Base-by-base conservation (phyloP, 176 grass and related monocot genomes). In the Avena sativa region DNA sequence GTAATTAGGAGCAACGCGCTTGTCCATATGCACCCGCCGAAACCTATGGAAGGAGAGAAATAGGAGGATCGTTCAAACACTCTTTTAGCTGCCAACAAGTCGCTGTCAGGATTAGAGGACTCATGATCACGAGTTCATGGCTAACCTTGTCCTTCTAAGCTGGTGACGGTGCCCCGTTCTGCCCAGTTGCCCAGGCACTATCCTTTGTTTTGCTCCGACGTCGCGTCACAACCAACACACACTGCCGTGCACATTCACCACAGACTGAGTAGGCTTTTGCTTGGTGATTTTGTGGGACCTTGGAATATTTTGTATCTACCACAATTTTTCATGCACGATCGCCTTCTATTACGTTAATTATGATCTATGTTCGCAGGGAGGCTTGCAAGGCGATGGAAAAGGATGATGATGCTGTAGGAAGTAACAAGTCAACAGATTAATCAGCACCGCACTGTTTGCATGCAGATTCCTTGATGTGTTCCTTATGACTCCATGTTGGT, bases 311-410 rank as follows among this genome's bases (percentile, higher is more conserved):
- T 72, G 3, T 43, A n/a, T 71, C 10, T 72, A 47, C 0, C 9
- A 1, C 40, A 40, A 2, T 32, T 73, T 44, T 49, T 74, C 71
- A 51, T 50, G 46, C 1, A 8, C 2, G 1, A 1, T 48, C 8
- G 72, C 7, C 21, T 51, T 47, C 12, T 26, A 16, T 9, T 50
- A 30, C 10, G 13, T 17, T 23, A 76, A 50, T 76, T 76, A 43
- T 79, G 49, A 19, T 76, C 30, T 19, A 34, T 32, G 3, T 61
- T 71, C 14, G 0, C 74, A 89, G 87, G 81, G 74, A 89, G 16
- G 87, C 82, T 30, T 10, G 43, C 40, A 63, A 89, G 57, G 60
- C 84, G 8, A 71, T 86, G 84, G 46, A 56, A 47, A 71, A 20
- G 50, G 75, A 78, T 26, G 21, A 47, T 59, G 13, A 4, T 32